These are phyloP conservation scores for Citrullus mucosospermus DNA, from an alignment of 306 rosid species.

Conservation along the genomic window DNA sequence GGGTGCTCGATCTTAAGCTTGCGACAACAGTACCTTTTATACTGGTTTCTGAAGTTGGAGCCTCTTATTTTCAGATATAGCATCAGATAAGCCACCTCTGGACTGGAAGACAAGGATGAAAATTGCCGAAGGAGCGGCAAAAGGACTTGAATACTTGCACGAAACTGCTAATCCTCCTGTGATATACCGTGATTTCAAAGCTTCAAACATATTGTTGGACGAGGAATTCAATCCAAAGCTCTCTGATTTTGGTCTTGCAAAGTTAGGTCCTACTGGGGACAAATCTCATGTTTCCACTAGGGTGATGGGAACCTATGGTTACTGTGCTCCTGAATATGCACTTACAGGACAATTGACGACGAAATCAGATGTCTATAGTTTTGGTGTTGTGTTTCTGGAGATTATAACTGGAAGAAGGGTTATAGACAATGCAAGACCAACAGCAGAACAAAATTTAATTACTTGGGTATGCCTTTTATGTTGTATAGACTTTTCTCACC, in stretches of 20 bases:
- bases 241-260: conserved; percentile 91
- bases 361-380: conserved; percentile 79
- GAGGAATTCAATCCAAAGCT: conserved; percentile 70
- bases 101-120: conserved; percentile 78
- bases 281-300: conserved; percentile 81
- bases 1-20: neutral
- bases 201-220: conserved; percentile 76
- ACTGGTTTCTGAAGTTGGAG: neutral
- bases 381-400: conserved; percentile 82
- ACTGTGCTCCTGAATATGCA: conserved; percentile 94
- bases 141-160: conserved; percentile 81
- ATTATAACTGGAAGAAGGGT: conserved; percentile 82
- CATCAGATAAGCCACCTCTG: conserved; percentile 29
- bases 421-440: conserved; percentile 52
- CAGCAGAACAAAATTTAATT: conserved; percentile 56
- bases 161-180: conserved; percentile 73
- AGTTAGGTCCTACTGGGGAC: conserved; percentile 87
- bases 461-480: conserved; percentile 48
- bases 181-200: conserved; percentile 79
- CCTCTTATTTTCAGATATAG: conserved; percentile 25
- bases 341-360: conserved; percentile 62
- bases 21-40: neutral
- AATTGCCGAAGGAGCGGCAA: conserved; percentile 85
- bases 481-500: neutral
- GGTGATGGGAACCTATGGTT: conserved; percentile 97